Evolutionary conservation across 2,329 filamentous ascomycete genomes (phyloP), one percentile per base, ranked within the genome.

Genomic region (Westerdykella sp.): DNA sequence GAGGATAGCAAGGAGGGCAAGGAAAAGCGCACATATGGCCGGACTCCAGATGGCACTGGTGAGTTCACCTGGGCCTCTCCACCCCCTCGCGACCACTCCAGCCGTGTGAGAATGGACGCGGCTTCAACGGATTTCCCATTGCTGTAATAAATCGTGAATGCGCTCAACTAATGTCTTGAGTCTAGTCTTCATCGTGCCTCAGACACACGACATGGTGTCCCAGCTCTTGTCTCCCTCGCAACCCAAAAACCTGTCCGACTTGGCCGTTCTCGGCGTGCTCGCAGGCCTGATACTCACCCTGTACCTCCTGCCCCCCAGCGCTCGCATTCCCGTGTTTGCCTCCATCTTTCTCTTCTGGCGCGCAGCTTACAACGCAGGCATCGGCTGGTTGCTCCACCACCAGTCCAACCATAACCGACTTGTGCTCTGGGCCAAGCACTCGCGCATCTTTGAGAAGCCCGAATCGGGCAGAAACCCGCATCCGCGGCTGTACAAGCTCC

Each of bases 171-270:
- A 63, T 48, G 37, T 39, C 15, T 14, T 25, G 12, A 7, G 12
- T 38, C 34, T 34, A 97, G 93, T 95, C 59, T 98, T 98, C 65
- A 85, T 88, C 45, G 93, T 98, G 42, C 93, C 93, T 38, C 84
- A 88, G 49, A 98, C 93, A 44, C 89, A 96, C 75, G 93, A 98
- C 71, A 97, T 98, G 93, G 91, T 98, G 56, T 95, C 91, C 40
- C 93, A 97, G 71, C 79, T 98, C 43, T 81, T 98, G 56, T 93
- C 94, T 58, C 93, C 93, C 40, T 86, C 85, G 54, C 85, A 97
- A 65, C 89, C 93, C 41, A 98, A 98, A 75, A 97, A 97, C 65
- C 66, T 94, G 32, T 93, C 89, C 48, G 93, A 98, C 68, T 70
- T 81, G 45, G 63, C 85, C 46, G 89, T 98, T 51, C 76, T 98